phyloP scores from a whole-genome alignment of 768 basidiomycete species.

The Amanita phalloides region DNA sequence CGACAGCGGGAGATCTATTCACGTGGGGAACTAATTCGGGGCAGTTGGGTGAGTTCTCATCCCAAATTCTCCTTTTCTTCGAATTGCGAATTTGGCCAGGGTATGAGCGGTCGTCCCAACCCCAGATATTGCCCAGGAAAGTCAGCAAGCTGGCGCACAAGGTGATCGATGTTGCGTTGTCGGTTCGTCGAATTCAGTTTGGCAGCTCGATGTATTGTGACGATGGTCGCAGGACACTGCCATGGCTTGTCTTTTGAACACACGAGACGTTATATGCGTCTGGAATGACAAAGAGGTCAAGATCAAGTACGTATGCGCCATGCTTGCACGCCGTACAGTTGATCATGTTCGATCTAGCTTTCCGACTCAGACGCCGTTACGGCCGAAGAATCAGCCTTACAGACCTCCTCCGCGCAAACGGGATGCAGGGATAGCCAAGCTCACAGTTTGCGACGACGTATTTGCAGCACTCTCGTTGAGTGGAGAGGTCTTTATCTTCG shows the following conservation, averaged over 20 bases:
- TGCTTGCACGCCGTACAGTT: not conserved
- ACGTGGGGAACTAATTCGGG: conserved; percentile 95
- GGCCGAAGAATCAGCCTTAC: conserved; percentile 66
- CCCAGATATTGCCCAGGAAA: conserved; percentile 69
- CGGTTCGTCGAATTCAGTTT: conserved; percentile 32
- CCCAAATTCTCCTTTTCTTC: not conserved
- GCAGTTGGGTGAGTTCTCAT: conserved; percentile 57
- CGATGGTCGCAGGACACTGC: conserved; percentile 51
- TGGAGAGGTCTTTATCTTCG: conserved; percentile 90
- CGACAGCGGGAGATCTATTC: conserved; percentile 44
- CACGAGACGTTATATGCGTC: conserved; percentile 73
- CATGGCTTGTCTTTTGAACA: conserved; percentile 72
- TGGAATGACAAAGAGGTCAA: conserved; percentile 70
- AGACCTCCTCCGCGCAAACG: conserved; percentile 70
- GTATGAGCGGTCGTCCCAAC: conserved; percentile 66
- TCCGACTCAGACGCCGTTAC: conserved; percentile 58
- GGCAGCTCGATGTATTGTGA: not conserved
- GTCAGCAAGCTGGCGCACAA: conserved; percentile 69
- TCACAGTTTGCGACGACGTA: conserved; percentile 66
- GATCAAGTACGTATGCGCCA: conserved; percentile 42
- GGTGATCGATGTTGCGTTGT: conserved; percentile 64
- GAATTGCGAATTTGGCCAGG: conserved; percentile 26
- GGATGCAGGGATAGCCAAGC: conserved; percentile 65
- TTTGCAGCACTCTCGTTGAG: conserved; percentile 78
- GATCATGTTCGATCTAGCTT: conserved; percentile 35